phyloP scores from a whole-genome alignment of 2,329 filamentous ascomycete species.

The Didymellaceae sp. region DNA sequence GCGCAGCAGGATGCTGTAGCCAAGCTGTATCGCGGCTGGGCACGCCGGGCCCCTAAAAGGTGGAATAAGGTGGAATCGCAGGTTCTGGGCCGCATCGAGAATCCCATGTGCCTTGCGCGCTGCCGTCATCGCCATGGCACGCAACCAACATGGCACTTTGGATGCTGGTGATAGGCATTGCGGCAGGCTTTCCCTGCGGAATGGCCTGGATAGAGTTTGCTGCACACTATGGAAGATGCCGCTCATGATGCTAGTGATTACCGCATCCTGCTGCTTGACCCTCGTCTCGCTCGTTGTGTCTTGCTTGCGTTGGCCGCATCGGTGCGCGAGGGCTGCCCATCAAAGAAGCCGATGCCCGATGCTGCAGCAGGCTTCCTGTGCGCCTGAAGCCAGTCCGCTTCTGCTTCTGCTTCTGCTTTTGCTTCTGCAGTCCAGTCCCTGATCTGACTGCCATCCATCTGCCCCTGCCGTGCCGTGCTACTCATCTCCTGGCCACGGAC shows the following conservation, averaged over 20 bases:
- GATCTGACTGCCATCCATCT: background rate
- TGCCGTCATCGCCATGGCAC: conserved; percentile 15
- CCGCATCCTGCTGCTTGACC: conserved; percentile 21
- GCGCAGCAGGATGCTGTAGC: conserved; percentile 3
- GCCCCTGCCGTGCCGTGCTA: background rate
- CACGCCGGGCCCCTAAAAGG: too few relatives aligned
- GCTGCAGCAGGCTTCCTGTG: too few relatives aligned
- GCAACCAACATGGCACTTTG: conserved; percentile 1
- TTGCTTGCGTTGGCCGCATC: conserved; percentile 24
- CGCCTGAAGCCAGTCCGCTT: background rate
- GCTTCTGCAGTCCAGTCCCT: conserved; percentile 3
- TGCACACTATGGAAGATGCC: conserved; percentile 1
- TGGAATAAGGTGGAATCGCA: too few relatives aligned
- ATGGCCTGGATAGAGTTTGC: background rate
- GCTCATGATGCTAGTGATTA: conserved; percentile 4
- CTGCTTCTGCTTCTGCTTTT: too few relatives aligned
- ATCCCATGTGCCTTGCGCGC: conserved; percentile 12
- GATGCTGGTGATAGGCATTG: conserved; percentile 3
- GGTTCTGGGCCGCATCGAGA: conserved; percentile 11
- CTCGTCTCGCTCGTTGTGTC: conserved; percentile 20
- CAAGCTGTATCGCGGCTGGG: conserved; percentile 3
- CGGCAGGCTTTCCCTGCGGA: conserved; percentile 3
- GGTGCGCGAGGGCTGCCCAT: conserved; percentile 10
- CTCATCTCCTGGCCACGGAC: conserved; percentile 11
- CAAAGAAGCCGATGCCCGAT: conserved; percentile 11